Evolutionary conservation across 208 protist species (phyloP), one percentile per base, ranked within the genome.

Genomic region (Wallacemonas sp.): DNA sequence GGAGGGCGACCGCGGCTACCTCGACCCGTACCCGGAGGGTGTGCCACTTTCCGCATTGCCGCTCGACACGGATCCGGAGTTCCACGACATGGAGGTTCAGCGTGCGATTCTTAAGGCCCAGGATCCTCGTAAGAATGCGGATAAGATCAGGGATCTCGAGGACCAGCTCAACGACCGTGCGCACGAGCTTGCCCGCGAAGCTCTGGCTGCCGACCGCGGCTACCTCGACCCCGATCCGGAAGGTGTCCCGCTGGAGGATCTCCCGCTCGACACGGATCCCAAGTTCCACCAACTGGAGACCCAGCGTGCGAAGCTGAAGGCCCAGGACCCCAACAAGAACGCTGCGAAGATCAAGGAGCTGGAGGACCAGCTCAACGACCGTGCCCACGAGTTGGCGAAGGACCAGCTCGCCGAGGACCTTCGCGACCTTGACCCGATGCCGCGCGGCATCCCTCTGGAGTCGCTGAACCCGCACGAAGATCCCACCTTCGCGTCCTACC

Each of bases 241-340:
- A 38, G 83, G 83, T 44, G 75, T 91, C 21, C 68, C 77, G n/a
- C 66, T 95, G 33, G 58, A 62, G 19, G 65, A 88, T 42, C 66
- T 95, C 28, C 80, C 84, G 6, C 70, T 94, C n/a, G 86, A 91
- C 59, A 70, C 31, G 1, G 85, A 93, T 44, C 62, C 68, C 1
- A 55, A 74, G 36, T 91, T 91, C 58, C 68, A 83, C 47, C 70
- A 76, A 42, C 54, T 88, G 68, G 89, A 95, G 74, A 70, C 77
- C 53, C 81, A 88, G 76, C 86, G 89, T 9, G 81, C 75, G 24
- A 84, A 84, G 70, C 78, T 90, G 28, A 90, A 85, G 80, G 76
- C 79, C 53, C 70, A 78, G 45, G 84, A 90, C 47, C 79, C 65
- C 30, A 59, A 70, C n/a, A 72, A 66, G 26, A 82, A 90, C 65